Base-by-base conservation (phyloP, 441 rosid genomes). In the Kokia cookei region DNA sequence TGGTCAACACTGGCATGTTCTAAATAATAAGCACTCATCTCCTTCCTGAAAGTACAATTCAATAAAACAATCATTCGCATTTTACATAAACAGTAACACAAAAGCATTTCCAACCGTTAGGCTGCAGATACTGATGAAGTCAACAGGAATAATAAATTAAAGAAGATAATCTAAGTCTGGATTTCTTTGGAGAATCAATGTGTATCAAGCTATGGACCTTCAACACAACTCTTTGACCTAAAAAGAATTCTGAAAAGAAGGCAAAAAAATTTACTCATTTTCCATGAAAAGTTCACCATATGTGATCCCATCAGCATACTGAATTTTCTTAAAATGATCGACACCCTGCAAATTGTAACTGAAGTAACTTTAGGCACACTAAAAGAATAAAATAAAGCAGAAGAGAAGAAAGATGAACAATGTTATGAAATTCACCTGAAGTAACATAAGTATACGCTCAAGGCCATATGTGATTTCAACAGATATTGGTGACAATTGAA, bases 381-480 rank as follows among this genome's bases (percentile, higher is more conserved):
- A 71, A 66, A 65, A 47, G 73, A 55, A 61, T 17, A 51, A 71
- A 32, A 76, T 32, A 47, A 59, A 29, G 65, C 27, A 71, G 73
- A 76, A 70, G 48, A 60, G 62, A 73, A 50, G 47, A 75, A 74
- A 63, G 48, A 78, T 61, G 65, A 51, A 71, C 37, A 50, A 71
- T 14, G 60, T 43, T 9, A 54, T 14, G 48, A 74, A 54, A 71
- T 74, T 59, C 57, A 92, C 99, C 97, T 93, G 98, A 85, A 96
- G 99, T 80, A 91, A 86, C 98, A 93, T 96, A 60, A 96, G 87
- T 65, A 96, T 92, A 71, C 97, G 97, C 90, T 96, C 98, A 63
- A 96, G 98, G 50, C 99, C 99, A 84, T 93, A 96, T 22, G 99
- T 96, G 72, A 93, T 93, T 86, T 96, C 99, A 85, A 96, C 95